Evolutionary conservation across 352 stramenopile species (phyloP), one percentile per base, ranked within the genome.

Genomic region (Phytophthora pluvialis): DNA sequence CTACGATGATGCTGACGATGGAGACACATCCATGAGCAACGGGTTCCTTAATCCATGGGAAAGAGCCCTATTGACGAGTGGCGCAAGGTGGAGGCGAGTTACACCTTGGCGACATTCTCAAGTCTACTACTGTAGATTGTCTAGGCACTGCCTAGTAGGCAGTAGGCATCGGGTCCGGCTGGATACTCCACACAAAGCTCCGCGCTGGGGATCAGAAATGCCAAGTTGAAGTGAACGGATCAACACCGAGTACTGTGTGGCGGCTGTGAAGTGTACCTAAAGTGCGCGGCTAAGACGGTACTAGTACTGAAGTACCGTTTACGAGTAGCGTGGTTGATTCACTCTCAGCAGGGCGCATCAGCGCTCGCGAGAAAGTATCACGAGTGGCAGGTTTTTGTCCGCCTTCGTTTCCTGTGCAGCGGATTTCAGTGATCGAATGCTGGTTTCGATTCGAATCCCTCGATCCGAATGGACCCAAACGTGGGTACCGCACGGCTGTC

Each of bases 371-470:
- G 58, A 59, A 45, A 59, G 43, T 47, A 11, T 51, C 43, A 21
- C 12, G 13, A 39, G 15, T 26, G 47, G 1, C 32, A 35, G 10
- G 21, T 63, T 48, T 57, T 28, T 56, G 44, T 47, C 26, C 56
- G 44, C 25, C 26, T 49, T 29, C 6, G 47, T 52, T 52, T 49
- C 47, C 40, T 46, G 39, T 16, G 8, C 18, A 42, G 52, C 11
- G 42, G 48, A 61, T 60, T 61, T 67, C 32, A 54, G n/a, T 60
- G 58, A 21, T 36, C 49, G 32, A 53, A 49, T 59, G 21, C 21
- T 21, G 21, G 21, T 21, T 21, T 21, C 21, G 21, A 21, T 21
- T 36, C 49, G 32, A 53, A 49, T 59, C 38, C 45, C n/a, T 44
- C 39, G 18, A 49, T 31, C 6, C 31, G 21, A 26, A 45, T 32